Conservation (phyloP, 495 filamentous ascomycete genomes). For the Hypomontagnella submonticulosa region DNA sequence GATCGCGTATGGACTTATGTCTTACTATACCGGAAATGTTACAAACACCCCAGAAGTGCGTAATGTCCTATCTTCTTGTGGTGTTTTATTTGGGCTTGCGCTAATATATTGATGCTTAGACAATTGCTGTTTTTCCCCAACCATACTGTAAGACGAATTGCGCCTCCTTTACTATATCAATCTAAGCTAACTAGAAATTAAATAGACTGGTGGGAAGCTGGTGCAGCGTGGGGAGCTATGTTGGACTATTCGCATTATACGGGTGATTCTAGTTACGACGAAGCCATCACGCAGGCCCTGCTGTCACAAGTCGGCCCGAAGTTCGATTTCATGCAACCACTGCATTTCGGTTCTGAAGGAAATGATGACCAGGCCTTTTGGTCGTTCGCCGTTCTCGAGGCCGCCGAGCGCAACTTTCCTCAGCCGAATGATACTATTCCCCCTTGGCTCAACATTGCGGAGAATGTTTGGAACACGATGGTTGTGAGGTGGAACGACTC, state of each 20-base stretch:
- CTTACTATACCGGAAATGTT: slow-evolving; percentile 73
- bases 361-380: slow-evolving; percentile 88
- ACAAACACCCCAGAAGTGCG: slow-evolving; percentile 65
- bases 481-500: slow-evolving; percentile 73
- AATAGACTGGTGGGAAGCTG: slow-evolving; percentile 84
- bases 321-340: slow-evolving; percentile 67
- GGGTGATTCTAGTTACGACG: slow-evolving; percentile 77
- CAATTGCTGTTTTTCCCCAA: slow-evolving; percentile 69
- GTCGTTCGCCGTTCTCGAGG: slow-evolving; percentile 77
- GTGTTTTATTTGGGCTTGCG: neutral
- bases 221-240: slow-evolving; percentile 76
- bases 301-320: slow-evolving; percentile 71
- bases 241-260: slow-evolving; percentile 90
- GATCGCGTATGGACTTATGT: slow-evolving; percentile 64
- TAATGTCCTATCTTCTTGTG: slow-evolving; percentile 25
- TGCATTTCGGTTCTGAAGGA: slow-evolving; percentile 61
- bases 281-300: slow-evolving; percentile 72
- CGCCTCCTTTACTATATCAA: neutral
- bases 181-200: slow-evolving; percentile 44
- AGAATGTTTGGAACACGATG: slow-evolving; percentile 58
- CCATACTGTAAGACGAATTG: slow-evolving; percentile 68
- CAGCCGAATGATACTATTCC: slow-evolving; percentile 65
- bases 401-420: slow-evolving; percentile 78
- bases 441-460: slow-evolving; percentile 69
- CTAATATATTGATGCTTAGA: slow-evolving; percentile 45